Evolutionary conservation across 2,329 filamentous ascomycete species (phyloP), one percentile per base, ranked within the genome.

Genomic region (Xylariaceae sp.): DNA sequence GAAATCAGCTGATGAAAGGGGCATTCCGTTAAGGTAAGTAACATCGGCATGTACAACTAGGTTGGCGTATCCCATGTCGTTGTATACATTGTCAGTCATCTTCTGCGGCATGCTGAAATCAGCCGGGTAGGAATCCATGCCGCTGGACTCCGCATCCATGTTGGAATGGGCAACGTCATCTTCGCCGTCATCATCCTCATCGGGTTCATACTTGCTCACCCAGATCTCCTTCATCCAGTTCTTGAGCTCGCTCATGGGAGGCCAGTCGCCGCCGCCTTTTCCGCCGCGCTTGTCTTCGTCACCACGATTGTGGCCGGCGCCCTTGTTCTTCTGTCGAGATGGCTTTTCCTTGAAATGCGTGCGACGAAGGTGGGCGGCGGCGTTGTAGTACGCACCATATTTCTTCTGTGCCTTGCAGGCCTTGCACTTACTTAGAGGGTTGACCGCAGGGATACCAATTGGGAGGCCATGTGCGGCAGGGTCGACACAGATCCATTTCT

Each of bases 351-450:
- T 90, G 79, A 97, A 98, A 71, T 98, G 93, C 0, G 89, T 89
- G 48, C 93, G 87, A 42, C 93, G 84, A 7, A 98, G 81, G 71
- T 98, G 93, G 0, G 92, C 93, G 0, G 92, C 92, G 0, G 93
- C 93, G 67, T 98, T 98, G 76, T 98, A 97, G 75, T 97, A 95
- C 16, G 90, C 90, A 2, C 89, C 89, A 66, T 98, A 98, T 56
- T 84, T 82, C 78, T 96, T 97, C 52, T 82, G 77, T 44, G 82
- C 81, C 47, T 81, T 82, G 73, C 93, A 98, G 46, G 89, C 84
- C 74, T 96, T 96, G 83, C 93, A 97, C 64, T 89, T 89, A 48
- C 80, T 78, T 32, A 98, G 82, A 41, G 92, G 87, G 50, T 74
- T 82, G 75, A 82, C 81, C 73, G 75, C 85, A 70, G 65, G 79